These are phyloP conservation scores for Fraxinus cuspidata DNA, from an alignment of 257 asterid genomes.

Conservation along the genomic window DNA sequence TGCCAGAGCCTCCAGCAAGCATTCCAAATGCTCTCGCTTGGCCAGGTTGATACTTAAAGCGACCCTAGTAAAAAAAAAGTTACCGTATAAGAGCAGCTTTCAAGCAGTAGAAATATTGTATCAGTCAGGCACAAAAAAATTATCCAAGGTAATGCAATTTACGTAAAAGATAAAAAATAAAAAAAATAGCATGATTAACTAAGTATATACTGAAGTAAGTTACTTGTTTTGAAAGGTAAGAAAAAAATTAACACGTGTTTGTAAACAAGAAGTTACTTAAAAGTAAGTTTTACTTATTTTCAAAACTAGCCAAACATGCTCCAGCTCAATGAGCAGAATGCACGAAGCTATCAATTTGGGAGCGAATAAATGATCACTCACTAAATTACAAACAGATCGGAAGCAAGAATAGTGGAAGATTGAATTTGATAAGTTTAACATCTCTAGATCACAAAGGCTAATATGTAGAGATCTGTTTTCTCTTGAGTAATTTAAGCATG, in stretches of 20 bases:
- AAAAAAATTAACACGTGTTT: background rate
- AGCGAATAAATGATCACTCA: background rate
- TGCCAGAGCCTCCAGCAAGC: constrained; percentile 78
- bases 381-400: no score
- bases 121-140: background rate
- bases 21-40: constrained; percentile 68
- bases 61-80: constrained; percentile 42
- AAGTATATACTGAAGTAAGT: background rate
- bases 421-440: background rate
- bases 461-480: background rate
- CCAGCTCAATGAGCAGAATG: background rate
- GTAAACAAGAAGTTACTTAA: background rate
- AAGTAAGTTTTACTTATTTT: no score
- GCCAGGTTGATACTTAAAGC: constrained; percentile 65
- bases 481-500: background rate
- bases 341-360: background rate
- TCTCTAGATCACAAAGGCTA: background rate
- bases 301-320: background rate
- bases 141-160: background rate
- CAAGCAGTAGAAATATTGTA: background rate
- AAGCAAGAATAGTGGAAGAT: background rate
- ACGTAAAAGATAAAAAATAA: background rate
- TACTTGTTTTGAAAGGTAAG: background rate
- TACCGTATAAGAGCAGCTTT: background rate
- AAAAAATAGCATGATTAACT: background rate